Conservation (phyloP, 345 rosid species). For the Citrus mangshanensis region DNA sequence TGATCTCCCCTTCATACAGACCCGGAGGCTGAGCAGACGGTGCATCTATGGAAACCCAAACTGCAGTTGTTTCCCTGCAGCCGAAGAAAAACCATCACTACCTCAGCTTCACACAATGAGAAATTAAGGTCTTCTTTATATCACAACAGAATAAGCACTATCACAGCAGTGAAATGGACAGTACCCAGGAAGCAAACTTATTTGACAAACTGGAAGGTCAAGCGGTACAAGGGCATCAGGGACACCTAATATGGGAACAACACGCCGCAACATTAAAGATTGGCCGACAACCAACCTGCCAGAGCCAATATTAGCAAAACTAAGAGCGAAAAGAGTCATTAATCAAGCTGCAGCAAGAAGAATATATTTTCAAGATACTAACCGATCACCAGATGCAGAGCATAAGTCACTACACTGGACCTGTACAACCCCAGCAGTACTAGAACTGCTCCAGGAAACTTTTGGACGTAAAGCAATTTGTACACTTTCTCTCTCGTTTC, state of each 20-base stretch:
- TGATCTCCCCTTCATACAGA: slow-evolving; percentile 84
- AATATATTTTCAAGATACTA: slow-evolving; percentile 31
- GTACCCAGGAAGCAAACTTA: slow-evolving; percentile 83
- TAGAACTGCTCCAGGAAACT: slow-evolving; percentile 78
- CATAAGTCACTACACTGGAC: slow-evolving; percentile 82
- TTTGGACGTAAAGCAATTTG: slow-evolving; percentile 93
- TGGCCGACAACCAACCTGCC: slow-evolving; percentile 78
- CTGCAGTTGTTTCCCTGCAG: slow-evolving; percentile 78
- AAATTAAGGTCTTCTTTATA: slow-evolving; percentile 1
- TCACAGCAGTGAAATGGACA: slow-evolving; percentile 10
- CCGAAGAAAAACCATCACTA: slow-evolving; percentile 11
- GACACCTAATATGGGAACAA: slow-evolving; percentile 79
- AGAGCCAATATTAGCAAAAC: slow-evolving; percentile 21
- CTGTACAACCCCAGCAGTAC: slow-evolving; percentile 72
- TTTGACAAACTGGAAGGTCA: slow-evolving; percentile 70
- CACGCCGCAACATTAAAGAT: slow-evolving; percentile 63
- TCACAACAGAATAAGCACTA: background rate
- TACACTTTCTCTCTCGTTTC: slow-evolving; percentile 94
- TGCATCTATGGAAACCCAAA: slow-evolving; percentile 92
- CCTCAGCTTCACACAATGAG: slow-evolving; percentile 21
- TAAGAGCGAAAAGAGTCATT: slow-evolving; percentile 11
- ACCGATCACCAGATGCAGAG: slow-evolving; percentile 85
- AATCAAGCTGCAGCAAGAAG: background rate
- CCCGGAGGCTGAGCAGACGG: slow-evolving; percentile 87
- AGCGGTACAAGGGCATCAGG: slow-evolving; percentile 99